Evolutionary conservation across 2,329 filamentous ascomycete species (phyloP).

Genomic region (Paecilomyces dactylethromorphus): DNA sequence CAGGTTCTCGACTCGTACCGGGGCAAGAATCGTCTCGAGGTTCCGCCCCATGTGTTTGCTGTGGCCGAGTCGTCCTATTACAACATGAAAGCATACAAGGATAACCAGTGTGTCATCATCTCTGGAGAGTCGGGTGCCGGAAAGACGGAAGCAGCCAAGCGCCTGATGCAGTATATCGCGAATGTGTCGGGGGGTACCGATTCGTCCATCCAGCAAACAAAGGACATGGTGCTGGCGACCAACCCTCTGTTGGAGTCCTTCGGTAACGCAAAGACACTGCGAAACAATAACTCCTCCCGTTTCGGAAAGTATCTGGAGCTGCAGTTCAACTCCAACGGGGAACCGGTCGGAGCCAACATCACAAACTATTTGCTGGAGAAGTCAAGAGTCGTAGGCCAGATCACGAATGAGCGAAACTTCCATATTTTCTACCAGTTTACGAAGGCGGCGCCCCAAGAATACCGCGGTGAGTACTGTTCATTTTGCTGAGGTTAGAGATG

Average conservation of each 20-base stretch:
- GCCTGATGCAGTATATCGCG: conserved; percentile 99
- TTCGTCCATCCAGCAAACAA: conserved; percentile 89
- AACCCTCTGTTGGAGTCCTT: conserved; percentile 97
- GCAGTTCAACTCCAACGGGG: conserved; percentile 85
- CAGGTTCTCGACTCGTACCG: conserved; percentile 86
- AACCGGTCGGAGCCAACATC: conserved; percentile 93
- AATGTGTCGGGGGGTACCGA: conserved; percentile 83
- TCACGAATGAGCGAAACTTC: conserved; percentile 92
- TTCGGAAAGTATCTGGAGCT: conserved; percentile 98
- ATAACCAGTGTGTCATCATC: conserved; percentile 99
- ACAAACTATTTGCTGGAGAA: conserved; percentile 98
- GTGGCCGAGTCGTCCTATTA: conserved; percentile 96
- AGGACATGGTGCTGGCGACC: conserved; percentile 98
- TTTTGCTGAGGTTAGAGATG: conserved; percentile 1
- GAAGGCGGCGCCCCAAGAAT: conserved; percentile 82
- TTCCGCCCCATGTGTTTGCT: conserved; percentile 91
- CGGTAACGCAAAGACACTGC: conserved; percentile 93
- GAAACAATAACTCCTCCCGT: conserved; percentile 97
- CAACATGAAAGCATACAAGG: conserved; percentile 99
- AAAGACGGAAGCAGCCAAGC: conserved; percentile 97
- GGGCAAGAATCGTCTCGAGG: conserved; percentile 92
- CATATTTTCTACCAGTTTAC: conserved; percentile 99
- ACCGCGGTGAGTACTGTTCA: conserved; percentile 49
- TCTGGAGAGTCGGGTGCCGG: conserved; percentile 96
- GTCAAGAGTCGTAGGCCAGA: conserved; percentile 89